Percentiles rank a stretch among this genome's conserved stretches.
Evolutionary conservation across 257 asterid genomes (phyloP).

Genomic region (Perilla frutescens): DNA sequence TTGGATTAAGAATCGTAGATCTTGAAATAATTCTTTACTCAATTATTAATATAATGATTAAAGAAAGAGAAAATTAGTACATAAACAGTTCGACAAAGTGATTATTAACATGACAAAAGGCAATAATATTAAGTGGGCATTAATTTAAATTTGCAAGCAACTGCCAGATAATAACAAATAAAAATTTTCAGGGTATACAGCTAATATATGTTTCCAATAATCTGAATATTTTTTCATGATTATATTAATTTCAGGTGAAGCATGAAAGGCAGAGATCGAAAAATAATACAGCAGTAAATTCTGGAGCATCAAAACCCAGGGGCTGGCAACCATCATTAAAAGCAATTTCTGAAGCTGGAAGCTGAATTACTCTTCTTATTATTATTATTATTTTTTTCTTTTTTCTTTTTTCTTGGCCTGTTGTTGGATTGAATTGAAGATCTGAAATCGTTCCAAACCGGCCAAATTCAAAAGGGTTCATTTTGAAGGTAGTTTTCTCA

Average conservation of each 20-base stretch:
- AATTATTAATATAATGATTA: conserved; percentile 33
- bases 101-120: conserved; percentile 26
- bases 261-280: conserved; percentile 64
- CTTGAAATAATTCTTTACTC: conserved; percentile 18
- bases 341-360: conserved; percentile 84
- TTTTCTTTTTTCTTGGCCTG: not conserved
- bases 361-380: conserved; percentile 27
- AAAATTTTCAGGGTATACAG: conserved; percentile 23
- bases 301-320: conserved; percentile 53
- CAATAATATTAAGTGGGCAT: conserved; percentile 21
- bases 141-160: conserved; percentile 3
- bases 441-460: conserved; percentile 21
- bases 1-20: conserved; percentile 30
- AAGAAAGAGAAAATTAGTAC: conserved; percentile 34
- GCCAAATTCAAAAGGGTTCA: conserved; percentile 22
- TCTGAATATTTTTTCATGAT: not conserved
- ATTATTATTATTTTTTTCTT: not conserved
- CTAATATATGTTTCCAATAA: conserved; percentile 33
- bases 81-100: conserved; percentile 45
- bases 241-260: conserved; percentile 61
- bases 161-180: conserved; percentile 7
- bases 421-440: conserved; percentile 29
- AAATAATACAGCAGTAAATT: conserved; percentile 48
- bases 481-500: conserved; percentile 23
- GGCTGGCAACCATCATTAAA: conserved; percentile 87